phyloP scores from a whole-genome alignment of 441 rosid species.

The Aquilaria agallochum region DNA sequence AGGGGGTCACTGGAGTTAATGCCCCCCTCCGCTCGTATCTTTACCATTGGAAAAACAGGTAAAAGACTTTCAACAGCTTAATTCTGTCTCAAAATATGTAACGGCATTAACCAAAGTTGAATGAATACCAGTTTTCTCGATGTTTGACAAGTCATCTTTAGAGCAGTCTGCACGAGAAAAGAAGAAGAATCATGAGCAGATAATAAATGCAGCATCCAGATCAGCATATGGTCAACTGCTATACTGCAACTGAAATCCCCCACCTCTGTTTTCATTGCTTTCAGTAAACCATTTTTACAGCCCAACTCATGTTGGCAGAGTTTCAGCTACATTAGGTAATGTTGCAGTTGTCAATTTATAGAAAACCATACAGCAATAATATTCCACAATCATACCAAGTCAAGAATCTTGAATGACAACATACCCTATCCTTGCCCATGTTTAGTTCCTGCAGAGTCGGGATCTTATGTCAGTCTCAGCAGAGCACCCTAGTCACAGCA shows the following conservation, averaged over 20 bases:
- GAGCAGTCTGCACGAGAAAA: slow-evolving; percentile 17
- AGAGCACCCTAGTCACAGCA: slow-evolving; percentile 7
- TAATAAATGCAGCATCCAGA: neutral
- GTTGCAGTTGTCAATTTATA: slow-evolving; percentile 14
- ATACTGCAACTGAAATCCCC: slow-evolving; percentile 25
- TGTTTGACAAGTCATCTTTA: slow-evolving; percentile 1
- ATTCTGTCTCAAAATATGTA: no score
- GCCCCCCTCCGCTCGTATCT: slow-evolving; percentile 19
- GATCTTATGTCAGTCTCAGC: slow-evolving; percentile 11
- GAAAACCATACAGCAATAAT: slow-evolving; percentile 8
- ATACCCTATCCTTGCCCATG: slow-evolving; percentile 48
- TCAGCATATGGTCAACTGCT: slow-evolving; percentile 8
- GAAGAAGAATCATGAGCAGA: slow-evolving; percentile 4
- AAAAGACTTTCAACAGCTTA: neutral
- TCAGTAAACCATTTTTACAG: slow-evolving; percentile 43
- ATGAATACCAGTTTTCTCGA: slow-evolving; percentile 22
- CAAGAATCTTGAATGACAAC: slow-evolving; percentile 14
- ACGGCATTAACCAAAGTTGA: neutral
- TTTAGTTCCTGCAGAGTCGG: slow-evolving; percentile 46
- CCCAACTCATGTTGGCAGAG: slow-evolving; percentile 50
- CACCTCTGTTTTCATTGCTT: slow-evolving; percentile 33
- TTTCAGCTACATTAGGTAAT: slow-evolving; percentile 30
- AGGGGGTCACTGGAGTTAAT: slow-evolving; percentile 15
- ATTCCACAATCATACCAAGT: slow-evolving; percentile 3
- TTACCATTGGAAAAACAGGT: slow-evolving; percentile 14